Conservation (phyloP, 2,329 filamentous ascomycete genomes). For the Aspergillus niger region DNA sequence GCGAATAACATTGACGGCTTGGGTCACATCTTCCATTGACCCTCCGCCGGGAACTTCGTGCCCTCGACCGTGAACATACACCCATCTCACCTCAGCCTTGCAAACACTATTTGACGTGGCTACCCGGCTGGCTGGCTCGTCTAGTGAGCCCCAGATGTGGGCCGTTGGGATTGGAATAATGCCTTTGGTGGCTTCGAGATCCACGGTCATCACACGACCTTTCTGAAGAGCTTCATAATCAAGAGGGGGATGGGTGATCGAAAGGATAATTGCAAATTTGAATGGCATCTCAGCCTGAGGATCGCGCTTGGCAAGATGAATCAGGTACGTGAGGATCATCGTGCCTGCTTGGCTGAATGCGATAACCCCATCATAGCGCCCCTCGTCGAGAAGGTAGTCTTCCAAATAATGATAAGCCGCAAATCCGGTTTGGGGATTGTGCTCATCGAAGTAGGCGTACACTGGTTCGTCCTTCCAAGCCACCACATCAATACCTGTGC, state of each 20-base stretch:
- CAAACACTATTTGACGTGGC: conserved; percentile 12
- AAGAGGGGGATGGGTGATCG: conserved; percentile 8
- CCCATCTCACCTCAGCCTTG: conserved; percentile 9
- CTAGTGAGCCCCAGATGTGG: conserved; percentile 21
- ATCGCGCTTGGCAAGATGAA: not conserved
- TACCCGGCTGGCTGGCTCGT: conserved; percentile 3
- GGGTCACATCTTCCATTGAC: conserved; percentile 10
- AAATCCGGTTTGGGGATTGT: conserved; percentile 1
- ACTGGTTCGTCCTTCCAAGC: conserved; percentile 10
- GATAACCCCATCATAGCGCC: conserved; percentile 32
- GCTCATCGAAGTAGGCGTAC: conserved; percentile 12
- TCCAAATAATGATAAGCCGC: conserved; percentile 13
- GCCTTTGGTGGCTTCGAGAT: not conserved
- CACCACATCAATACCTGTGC: not conserved
- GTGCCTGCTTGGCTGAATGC: conserved; percentile 31
- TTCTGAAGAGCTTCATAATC: conserved; percentile 5
- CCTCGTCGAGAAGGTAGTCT: conserved; percentile 24
- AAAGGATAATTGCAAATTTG: conserved; percentile 29
- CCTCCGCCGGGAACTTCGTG: conserved; percentile 17
- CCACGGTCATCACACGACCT: not conserved
- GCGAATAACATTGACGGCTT: conserved; percentile 13
- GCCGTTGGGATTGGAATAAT: conserved; percentile 16
- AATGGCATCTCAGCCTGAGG: conserved; percentile 18
- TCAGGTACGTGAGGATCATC: conserved; percentile 18
- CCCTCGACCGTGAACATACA: conserved; percentile 17